Conservation (phyloP, 2,329 filamentous ascomycete genomes). For the Gliomastix tumulicola region DNA sequence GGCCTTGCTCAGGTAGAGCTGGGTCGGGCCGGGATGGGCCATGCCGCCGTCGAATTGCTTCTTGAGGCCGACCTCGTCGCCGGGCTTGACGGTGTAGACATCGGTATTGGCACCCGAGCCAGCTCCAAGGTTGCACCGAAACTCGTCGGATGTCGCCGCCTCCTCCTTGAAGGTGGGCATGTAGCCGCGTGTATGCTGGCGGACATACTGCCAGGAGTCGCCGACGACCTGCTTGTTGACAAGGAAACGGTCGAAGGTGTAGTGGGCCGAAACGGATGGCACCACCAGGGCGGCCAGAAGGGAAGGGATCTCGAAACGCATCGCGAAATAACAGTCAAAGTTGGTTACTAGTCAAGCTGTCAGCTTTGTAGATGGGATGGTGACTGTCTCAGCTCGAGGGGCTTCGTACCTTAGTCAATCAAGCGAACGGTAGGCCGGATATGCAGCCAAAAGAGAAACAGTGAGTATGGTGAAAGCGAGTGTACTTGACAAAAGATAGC, state of each 20-base stretch:
- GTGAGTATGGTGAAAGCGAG: no score
- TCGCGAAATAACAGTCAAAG: no score
- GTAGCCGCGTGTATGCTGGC: neutral
- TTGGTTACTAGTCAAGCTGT: no score
- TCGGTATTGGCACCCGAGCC: constrained; percentile 24
- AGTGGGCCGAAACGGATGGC: constrained; percentile 9
- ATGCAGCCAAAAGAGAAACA: no score
- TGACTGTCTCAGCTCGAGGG: no score
- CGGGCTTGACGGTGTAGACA: constrained; percentile 32
- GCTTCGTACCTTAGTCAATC: no score
- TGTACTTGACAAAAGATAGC: no score
- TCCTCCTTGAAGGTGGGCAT: neutral
- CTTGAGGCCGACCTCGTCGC: constrained; percentile 41
- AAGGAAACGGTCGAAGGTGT: neutral
- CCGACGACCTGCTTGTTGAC: neutral
- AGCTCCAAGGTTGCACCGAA: constrained; percentile 33
- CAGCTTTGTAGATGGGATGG: no score
- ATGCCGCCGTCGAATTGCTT: constrained; percentile 35
- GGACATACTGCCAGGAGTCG: neutral
- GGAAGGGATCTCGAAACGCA: constrained; percentile 2
- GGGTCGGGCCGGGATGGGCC: constrained; percentile 34
- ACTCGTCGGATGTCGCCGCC: constrained; percentile 18
- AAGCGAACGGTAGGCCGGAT: no score
- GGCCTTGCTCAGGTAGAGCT: constrained; percentile 32
- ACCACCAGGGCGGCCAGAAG: constrained; percentile 9